Evolutionary conservation across 2,329 filamentous ascomycete genomes (phyloP).

Genomic region (Paecilomyces niveus): DNA sequence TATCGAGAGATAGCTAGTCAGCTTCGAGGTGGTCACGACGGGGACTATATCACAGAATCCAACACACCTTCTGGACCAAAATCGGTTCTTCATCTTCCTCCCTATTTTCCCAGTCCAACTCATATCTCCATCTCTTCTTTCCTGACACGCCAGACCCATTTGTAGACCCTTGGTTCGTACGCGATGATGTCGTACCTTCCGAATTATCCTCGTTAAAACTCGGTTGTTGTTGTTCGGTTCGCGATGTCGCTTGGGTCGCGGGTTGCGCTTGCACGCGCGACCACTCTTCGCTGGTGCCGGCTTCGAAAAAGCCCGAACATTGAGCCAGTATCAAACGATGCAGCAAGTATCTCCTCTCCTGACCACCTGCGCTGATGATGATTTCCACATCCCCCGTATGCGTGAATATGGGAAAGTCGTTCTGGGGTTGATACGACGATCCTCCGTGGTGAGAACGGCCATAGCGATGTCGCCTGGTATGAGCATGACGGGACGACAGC

Average conservation of each 20-base stretch:
- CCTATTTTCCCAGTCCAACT: slow-evolving; percentile 67
- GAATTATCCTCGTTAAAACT: slow-evolving; percentile 30
- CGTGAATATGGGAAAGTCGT: slow-evolving; percentile 88
- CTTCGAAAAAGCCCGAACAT: slow-evolving; percentile 91
- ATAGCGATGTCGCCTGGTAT: slow-evolving; percentile 62
- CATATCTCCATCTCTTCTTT: slow-evolving; percentile 73
- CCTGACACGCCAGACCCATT: slow-evolving; percentile 36
- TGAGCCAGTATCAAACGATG: slow-evolving; percentile 82
- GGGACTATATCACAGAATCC: not conserved
- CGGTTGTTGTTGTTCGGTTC: slow-evolving; percentile 29
- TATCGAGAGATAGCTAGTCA: slow-evolving; percentile 6
- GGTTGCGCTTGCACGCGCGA: slow-evolving; percentile 35
- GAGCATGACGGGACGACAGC: slow-evolving; percentile 56
- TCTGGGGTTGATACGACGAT: slow-evolving; percentile 62
- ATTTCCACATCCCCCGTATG: slow-evolving; percentile 93
- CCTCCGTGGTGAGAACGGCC: slow-evolving; percentile 75
- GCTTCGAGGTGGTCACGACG: slow-evolving; percentile 2
- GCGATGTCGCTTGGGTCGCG: slow-evolving; percentile 38
- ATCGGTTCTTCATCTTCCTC: slow-evolving; percentile 74
- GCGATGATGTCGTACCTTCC: slow-evolving; percentile 28
- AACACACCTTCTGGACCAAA: slow-evolving; percentile 70
- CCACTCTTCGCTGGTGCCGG: slow-evolving; percentile 70
- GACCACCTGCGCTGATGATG: slow-evolving; percentile 59
- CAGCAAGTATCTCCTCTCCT: slow-evolving; percentile 77
- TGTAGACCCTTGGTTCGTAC: slow-evolving; percentile 31